Conservation (phyloP, 2,329 filamentous ascomycete genomes). For the Byssochlamys sp. region DNA sequence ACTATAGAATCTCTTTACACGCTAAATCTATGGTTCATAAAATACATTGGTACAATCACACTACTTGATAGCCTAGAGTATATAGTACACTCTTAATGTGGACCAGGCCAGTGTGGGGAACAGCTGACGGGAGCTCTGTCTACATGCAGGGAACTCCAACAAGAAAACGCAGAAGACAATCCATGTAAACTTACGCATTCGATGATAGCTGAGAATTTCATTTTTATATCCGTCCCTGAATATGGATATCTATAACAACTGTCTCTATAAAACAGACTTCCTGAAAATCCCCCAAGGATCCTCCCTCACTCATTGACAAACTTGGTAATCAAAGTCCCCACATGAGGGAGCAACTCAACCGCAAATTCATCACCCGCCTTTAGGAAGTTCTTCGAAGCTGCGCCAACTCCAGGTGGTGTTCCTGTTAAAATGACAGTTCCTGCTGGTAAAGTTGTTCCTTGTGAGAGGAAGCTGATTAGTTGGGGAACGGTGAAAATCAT, state of each 20-base stretch:
- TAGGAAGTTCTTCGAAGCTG: slow-evolving; percentile 35
- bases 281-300: neutral
- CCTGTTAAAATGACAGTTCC: slow-evolving; percentile 38
- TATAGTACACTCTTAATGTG: too few species aligned
- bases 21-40: too few species aligned
- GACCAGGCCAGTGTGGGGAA: too few species aligned
- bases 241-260: neutral
- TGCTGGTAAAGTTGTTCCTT: slow-evolving; percentile 33
- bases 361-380: slow-evolving; percentile 39
- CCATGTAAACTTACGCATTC: too few species aligned
- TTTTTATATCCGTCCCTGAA: neutral
- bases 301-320: slow-evolving; percentile 21
- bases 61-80: too few species aligned
- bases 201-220: too few species aligned
- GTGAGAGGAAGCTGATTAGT: slow-evolving; percentile 31
- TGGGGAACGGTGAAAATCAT: slow-evolving; percentile 46
- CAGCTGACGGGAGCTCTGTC: too few species aligned
- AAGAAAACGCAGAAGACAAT: too few species aligned
- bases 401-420: slow-evolving; percentile 35
- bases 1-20: too few species aligned
- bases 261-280: neutral
- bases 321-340: slow-evolving; percentile 41
- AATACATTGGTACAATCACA: too few species aligned
- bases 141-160: too few species aligned
- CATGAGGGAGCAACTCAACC: slow-evolving; percentile 40